Evolutionary conservation across 345 rosid species (phyloP).

Genomic region (Sisymbrium irio): DNA sequence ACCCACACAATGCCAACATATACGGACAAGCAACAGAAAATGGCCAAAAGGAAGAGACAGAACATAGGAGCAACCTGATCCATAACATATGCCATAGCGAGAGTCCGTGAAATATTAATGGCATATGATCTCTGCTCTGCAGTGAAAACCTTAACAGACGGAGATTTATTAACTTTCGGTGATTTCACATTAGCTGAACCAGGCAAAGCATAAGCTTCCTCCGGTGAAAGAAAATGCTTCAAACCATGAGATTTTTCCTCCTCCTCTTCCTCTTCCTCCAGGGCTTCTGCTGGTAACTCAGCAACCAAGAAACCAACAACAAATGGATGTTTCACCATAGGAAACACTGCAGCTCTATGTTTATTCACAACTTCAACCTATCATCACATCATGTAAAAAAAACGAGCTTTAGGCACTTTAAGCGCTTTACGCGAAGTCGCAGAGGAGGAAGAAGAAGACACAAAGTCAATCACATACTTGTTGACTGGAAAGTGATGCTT

Average conservation of each 20-base stretch:
- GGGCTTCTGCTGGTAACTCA: slow-evolving; percentile 52
- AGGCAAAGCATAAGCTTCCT: slow-evolving; percentile 55
- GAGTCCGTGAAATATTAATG: slow-evolving; percentile 60
- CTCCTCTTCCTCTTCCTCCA: slow-evolving; percentile 2
- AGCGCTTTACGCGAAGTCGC: background rate
- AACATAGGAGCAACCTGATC: slow-evolving; percentile 61
- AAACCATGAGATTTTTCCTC: slow-evolving; percentile 30
- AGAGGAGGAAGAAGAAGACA: background rate
- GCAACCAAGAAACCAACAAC: slow-evolving; percentile 94
- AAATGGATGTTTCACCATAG: slow-evolving; percentile 91
- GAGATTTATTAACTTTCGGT: slow-evolving; percentile 41
- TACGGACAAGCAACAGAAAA: background rate
- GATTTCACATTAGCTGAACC: slow-evolving; percentile 29
- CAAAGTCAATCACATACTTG: slow-evolving; percentile 42
- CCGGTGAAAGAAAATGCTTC: slow-evolving; percentile 41
- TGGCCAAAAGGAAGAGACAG: background rate
- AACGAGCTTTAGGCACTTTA: too few relatives aligned
- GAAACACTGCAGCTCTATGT: slow-evolving; percentile 76
- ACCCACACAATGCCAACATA: slow-evolving; percentile 7
- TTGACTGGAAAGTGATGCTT: slow-evolving; percentile 74
- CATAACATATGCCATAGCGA: slow-evolving; percentile 94
- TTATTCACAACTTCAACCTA: slow-evolving; percentile 65
- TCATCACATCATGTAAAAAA: slow-evolving; percentile 3
- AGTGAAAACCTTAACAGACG: slow-evolving; percentile 42
- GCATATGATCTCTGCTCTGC: slow-evolving; percentile 73